These are phyloP conservation scores for Leccinum olivaceopallidum DNA, from an alignment of 768 basidiomycete species.

Conservation along the genomic window DNA sequence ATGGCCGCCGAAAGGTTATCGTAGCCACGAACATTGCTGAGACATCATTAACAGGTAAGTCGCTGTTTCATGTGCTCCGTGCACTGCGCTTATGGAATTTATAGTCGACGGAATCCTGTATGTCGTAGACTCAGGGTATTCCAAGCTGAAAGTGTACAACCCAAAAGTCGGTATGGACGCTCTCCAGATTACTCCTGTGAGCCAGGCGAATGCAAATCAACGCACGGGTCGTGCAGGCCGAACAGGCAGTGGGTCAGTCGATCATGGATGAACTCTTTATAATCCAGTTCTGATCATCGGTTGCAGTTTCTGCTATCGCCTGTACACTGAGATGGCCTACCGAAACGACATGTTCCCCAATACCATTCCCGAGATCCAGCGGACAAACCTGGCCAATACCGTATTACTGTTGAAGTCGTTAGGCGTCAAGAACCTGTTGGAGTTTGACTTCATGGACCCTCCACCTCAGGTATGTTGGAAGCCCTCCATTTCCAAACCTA, in stretches of 20 bases:
- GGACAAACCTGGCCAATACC: slow-evolving; percentile 97
- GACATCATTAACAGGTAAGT: slow-evolving; percentile 87
- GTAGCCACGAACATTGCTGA: slow-evolving; percentile 99
- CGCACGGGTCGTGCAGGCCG: slow-evolving; percentile 95
- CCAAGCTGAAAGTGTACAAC: slow-evolving; percentile 98
- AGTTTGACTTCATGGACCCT: slow-evolving; percentile 99
- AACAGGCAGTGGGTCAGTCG: slow-evolving; percentile 86
- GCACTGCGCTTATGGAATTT: slow-evolving; percentile 7
- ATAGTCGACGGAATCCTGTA: slow-evolving; percentile 96
- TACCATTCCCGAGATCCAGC: slow-evolving; percentile 97
- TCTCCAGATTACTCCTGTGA: slow-evolving; percentile 97
- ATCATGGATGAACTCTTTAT: background rate
- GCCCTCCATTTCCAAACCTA: background rate
- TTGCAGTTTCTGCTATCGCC: slow-evolving; percentile 86
- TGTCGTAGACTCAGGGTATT: slow-evolving; percentile 96
- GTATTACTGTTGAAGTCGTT: slow-evolving; percentile 93
- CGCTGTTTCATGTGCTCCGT: background rate
- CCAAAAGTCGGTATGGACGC: slow-evolving; percentile 99
- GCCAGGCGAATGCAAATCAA: slow-evolving; percentile 97
- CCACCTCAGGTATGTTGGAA: slow-evolving; percentile 78
- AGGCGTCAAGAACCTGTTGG: slow-evolving; percentile 94
- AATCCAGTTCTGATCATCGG: slow-evolving; percentile 4
- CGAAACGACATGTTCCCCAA: slow-evolving; percentile 94
- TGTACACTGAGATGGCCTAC: slow-evolving; percentile 97
- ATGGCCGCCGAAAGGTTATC: slow-evolving; percentile 95